phyloP scores from a whole-genome alignment of 2,329 filamentous ascomycete species.

The Fusarium stilboides region DNA sequence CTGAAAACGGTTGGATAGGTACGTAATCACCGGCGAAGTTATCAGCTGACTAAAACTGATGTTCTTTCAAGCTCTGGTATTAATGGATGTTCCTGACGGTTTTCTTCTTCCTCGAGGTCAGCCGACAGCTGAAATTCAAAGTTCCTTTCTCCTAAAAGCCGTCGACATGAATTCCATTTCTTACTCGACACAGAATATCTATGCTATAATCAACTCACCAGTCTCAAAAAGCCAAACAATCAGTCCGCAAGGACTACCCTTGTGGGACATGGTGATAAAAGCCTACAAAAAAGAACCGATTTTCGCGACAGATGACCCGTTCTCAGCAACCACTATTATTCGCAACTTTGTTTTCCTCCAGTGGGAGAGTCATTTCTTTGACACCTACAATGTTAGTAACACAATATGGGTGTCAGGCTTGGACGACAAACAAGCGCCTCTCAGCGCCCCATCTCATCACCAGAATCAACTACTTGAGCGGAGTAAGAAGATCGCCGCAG shows the following conservation, averaged over 20 bases:
- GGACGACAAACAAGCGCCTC: fast-evolving
- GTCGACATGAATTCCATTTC: neutral
- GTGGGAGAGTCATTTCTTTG: neutral
- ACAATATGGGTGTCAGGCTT: fast-evolving
- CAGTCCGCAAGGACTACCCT: neutral
- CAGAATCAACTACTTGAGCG: neutral
- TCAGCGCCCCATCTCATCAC: neutral
- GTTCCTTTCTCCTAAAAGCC: neutral
- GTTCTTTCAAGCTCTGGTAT: fast-evolving
- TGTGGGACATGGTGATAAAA: neutral
- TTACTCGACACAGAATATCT: fast-evolving
- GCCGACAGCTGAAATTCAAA: fast-evolving
- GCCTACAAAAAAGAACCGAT: neutral
- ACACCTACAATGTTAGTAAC: fast-evolving
- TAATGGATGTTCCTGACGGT: neutral
- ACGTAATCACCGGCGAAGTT: fast-evolving
- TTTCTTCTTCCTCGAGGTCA: neutral
- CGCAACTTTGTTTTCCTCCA: neutral
- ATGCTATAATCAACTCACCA: neutral
- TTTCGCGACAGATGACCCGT: neutral
- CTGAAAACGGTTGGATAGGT: neutral
- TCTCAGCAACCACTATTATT: neutral
- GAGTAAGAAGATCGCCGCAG: neutral
- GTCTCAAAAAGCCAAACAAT: neutral
- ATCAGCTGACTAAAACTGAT: fast-evolving